Conservation (phyloP, 2,329 filamentous ascomycete genomes). For the Aspergillus sp. region DNA sequence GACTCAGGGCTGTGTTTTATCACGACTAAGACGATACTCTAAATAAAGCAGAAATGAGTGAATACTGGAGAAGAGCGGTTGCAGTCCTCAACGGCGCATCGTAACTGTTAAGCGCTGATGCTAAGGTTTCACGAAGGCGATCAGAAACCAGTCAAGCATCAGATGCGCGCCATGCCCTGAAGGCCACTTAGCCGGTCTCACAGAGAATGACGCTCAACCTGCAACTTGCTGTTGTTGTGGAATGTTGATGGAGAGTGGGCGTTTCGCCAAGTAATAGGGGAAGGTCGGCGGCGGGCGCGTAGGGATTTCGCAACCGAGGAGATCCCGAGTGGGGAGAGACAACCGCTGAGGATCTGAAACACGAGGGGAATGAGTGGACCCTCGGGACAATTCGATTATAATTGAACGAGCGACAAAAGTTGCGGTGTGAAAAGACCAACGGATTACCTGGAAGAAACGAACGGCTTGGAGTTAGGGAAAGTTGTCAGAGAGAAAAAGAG, state of each 20-base stretch:
- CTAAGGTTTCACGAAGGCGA: conserved; percentile 8
- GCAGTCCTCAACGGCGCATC: conserved; percentile 24
- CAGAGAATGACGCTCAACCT: conserved; percentile 9
- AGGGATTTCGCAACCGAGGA: conserved; percentile 9
- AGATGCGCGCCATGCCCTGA: conserved; percentile 16
- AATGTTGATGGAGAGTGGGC: conserved; percentile 10
- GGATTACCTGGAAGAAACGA: conserved; percentile 13
- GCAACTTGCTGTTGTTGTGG: conserved; percentile 11
- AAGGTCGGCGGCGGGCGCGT: conserved; percentile 19
- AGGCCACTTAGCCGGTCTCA: conserved; percentile 15
- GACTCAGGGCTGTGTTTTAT: neutral
- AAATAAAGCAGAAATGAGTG: conserved; percentile 18
- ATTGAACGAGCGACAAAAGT: conserved; percentile 3
- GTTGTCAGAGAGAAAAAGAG: conserved; percentile 1
- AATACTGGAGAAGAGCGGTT: conserved; percentile 17
- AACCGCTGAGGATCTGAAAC: conserved; percentile 9
- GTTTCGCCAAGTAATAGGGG: conserved; percentile 24
- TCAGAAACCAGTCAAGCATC: conserved; percentile 18
- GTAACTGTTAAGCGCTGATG: conserved; percentile 16
- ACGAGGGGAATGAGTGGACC: conserved; percentile 11
- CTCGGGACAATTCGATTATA: neutral
- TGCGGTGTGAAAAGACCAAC: neutral
- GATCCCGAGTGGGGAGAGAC: conserved; percentile 16
- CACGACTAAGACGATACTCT: conserved; percentile 11
- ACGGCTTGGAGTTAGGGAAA: conserved; percentile 9